A percentile compares a stretch with the other conserved stretches of the same genome.
Conservation (phyloP, 129 eudicot species). For the Rutidosis leptorrhynchoides region DNA sequence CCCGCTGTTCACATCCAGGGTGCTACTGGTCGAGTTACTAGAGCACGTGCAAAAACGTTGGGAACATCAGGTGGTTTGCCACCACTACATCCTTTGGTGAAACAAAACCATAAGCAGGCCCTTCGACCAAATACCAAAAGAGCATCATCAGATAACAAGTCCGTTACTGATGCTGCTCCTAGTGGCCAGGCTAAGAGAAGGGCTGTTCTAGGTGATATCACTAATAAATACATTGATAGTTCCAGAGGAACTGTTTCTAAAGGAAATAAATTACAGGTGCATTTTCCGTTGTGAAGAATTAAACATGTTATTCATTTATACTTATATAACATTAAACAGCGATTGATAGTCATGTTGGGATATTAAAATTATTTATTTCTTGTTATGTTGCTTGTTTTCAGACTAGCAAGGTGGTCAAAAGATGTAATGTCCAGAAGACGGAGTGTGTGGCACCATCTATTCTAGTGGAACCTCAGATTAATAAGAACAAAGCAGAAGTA, state of each 20-base stretch:
- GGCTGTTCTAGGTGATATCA: conserved; percentile 67
- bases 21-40: conserved; percentile 56
- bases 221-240: conserved; percentile 38
- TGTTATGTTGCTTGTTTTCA: conserved; percentile 35
- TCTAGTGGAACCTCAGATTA: conserved; percentile 26
- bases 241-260: conserved; percentile 26
- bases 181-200: conserved; percentile 58
- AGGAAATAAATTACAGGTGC: conserved; percentile 46
- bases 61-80: conserved; percentile 54
- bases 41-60: conserved; percentile 71
- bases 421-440: conserved; percentile 34
- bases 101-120: conserved; percentile 37
- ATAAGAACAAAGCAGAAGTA: conserved; percentile 29
- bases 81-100: conserved; percentile 40
- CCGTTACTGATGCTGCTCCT: conserved; percentile 28
- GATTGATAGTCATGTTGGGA: conserved; percentile 9
- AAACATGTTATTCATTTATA: neutral
- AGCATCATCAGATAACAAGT: conserved; percentile 40
- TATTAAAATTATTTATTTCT: conserved; percentile 20
- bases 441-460: conserved; percentile 38
- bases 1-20: conserved; percentile 38
- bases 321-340: neutral
- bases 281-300: conserved; percentile 3
- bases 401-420: conserved; percentile 47
- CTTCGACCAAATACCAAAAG: conserved; percentile 47